Evolutionary conservation across 805 yeast genomes (phyloP).

Genomic region (Schwanniomyces vanrijiae): DNA sequence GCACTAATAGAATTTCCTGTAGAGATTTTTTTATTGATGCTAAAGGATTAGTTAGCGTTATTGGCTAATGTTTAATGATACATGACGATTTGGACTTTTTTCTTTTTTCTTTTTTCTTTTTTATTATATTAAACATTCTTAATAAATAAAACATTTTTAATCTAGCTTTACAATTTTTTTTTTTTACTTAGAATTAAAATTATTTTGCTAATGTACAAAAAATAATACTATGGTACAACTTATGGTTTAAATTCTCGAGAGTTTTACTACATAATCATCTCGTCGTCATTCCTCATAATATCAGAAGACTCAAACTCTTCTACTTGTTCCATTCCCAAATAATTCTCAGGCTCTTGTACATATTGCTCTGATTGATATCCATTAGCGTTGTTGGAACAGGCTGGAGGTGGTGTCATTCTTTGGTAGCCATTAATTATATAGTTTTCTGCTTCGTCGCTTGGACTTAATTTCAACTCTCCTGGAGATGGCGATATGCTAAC

Average conservation of each 20-base stretch:
- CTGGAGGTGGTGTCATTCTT: constrained; percentile 12
- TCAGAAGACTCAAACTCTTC: constrained; percentile 11
- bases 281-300: constrained; percentile 3
- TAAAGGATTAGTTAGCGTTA: constrained; percentile 27
- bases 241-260: background rate
- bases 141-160: background rate
- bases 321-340: constrained; percentile 32
- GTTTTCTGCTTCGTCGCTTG: constrained; percentile 38
- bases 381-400: background rate
- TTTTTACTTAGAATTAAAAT: background rate
- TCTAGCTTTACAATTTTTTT: background rate
- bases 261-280: constrained; percentile 7
- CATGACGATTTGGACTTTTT: background rate
- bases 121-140: background rate
- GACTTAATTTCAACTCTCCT: constrained; percentile 27
- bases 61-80: background rate
- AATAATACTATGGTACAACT: background rate
- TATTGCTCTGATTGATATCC: constrained; percentile 12
- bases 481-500: constrained; percentile 12
- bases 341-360: constrained; percentile 36
- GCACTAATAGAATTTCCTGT: constrained; percentile 10
- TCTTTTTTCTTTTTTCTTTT: background rate
- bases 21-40: constrained; percentile 25
- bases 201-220: background rate
- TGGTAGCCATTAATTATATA: constrained; percentile 37